Conservation (phyloP, 768 basidiomycete genomes). For the Hirschioporus abietinus region DNA sequence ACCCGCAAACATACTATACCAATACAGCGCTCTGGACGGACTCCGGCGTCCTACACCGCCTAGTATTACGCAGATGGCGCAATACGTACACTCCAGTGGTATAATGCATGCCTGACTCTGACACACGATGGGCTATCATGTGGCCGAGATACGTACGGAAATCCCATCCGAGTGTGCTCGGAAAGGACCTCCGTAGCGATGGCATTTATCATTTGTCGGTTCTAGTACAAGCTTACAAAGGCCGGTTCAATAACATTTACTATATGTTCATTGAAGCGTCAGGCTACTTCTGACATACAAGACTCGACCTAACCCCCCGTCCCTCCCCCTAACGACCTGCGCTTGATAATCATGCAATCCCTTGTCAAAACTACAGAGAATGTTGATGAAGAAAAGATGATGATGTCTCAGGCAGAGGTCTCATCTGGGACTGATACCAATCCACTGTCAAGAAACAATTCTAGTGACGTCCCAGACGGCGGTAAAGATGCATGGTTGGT, state of each 20-base stretch:
- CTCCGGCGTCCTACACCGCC: no score
- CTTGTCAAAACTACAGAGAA: neutral
- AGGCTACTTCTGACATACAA: neutral
- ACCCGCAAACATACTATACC: no score
- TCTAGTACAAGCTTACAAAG: neutral
- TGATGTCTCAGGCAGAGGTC: neutral
- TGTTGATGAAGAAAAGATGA: neutral
- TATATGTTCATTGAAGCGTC: neutral
- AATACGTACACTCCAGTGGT: no score
- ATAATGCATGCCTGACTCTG: no score
- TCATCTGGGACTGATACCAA: neutral
- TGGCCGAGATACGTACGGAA: neutral
- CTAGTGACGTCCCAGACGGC: constrained; percentile 16
- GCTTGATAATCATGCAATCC: neutral
- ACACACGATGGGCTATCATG: no score
- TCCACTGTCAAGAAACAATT: neutral
- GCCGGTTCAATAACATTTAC: neutral
- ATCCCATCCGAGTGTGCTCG: neutral
- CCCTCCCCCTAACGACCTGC: no score
- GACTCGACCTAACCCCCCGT: neutral
- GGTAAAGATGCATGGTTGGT: constrained; percentile 22
- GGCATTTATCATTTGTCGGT: neutral
- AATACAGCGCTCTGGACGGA: no score
- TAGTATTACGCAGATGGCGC: no score
- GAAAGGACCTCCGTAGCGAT: neutral